Conservation (phyloP, 768 basidiomycete species). For the Boletellus emodensis region DNA sequence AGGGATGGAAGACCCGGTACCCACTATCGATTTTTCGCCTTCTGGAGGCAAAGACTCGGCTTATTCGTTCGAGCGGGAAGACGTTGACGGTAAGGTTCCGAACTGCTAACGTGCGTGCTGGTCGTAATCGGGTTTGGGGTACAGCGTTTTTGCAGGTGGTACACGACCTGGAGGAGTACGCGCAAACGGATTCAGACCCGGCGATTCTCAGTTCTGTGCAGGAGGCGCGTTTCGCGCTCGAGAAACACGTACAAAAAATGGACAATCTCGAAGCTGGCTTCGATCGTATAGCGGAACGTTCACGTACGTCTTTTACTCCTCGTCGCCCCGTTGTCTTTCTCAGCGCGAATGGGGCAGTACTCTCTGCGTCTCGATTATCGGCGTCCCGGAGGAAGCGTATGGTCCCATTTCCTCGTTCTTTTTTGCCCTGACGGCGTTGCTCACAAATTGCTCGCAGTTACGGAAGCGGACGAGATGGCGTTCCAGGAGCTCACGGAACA, state of each 20-base stretch:
- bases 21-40: conserved; percentile 75
- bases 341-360: conserved; percentile 43
- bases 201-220: conserved; percentile 52
- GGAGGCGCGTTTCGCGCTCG: conserved; percentile 58
- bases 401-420: conserved; percentile 26
- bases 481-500: conserved; percentile 71
- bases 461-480: conserved; percentile 71
- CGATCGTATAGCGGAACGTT: conserved; percentile 82
- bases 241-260: conserved; percentile 72
- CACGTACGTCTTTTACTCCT: conserved; percentile 46
- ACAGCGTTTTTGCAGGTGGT: conserved; percentile 59
- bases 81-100: conserved; percentile 63
- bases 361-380: conserved; percentile 70
- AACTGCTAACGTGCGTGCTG: too few species aligned
- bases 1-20: conserved; percentile 79
- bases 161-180: conserved; percentile 60
- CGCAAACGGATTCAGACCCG: conserved; percentile 42
- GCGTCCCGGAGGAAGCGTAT: conserved; percentile 68
- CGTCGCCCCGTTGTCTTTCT: background rate
- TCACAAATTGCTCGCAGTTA: conserved; percentile 40
- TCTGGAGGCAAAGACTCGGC: conserved; percentile 56
- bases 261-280: conserved; percentile 77
- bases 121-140: background rate
- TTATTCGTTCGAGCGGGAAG: conserved; percentile 62
- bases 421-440: background rate